Percentiles rank a stretch among this genome's conserved stretches.
phyloP scores from a whole-genome alignment of 768 basidiomycete species.

The Boletus patriciae region DNA sequence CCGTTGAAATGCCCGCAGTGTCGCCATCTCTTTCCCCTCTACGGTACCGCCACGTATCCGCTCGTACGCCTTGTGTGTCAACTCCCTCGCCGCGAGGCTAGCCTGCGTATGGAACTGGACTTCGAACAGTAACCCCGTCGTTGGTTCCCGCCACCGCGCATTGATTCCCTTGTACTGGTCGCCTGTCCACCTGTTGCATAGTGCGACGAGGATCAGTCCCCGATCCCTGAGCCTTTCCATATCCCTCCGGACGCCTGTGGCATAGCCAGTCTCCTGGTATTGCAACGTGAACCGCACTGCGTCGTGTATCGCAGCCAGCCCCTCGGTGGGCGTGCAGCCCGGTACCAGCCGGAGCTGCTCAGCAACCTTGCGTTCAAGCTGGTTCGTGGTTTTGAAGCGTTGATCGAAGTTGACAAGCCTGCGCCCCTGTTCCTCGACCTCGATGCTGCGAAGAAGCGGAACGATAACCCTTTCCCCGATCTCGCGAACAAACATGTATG shows the following conservation, averaged over 20 bases:
- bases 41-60: not conserved
- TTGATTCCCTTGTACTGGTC: constrained; percentile 2
- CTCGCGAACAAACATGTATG: not conserved
- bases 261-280: not conserved
- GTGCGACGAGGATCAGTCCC: not conserved
- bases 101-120: constrained; percentile 3
- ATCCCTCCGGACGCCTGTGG: not conserved
- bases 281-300: constrained; percentile 1
- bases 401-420: not conserved
- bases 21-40: not conserved
- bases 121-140: not conserved
- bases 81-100: not conserved
- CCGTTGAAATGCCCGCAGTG: not conserved
- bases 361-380: not conserved
- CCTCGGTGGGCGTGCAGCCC: not conserved
- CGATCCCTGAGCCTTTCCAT: not conserved
- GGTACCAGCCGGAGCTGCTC: not conserved
- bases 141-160: not conserved
- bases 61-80: constrained; percentile 1
- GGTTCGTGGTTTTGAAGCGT: not conserved
- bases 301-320: not conserved
- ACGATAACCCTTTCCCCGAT: not conserved
- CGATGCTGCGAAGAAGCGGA: not conserved
- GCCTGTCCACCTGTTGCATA: not conserved
- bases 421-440: not conserved